Base-by-base conservation (phyloP, 2,329 filamentous ascomycete species). In the Cercospora sp. region DNA sequence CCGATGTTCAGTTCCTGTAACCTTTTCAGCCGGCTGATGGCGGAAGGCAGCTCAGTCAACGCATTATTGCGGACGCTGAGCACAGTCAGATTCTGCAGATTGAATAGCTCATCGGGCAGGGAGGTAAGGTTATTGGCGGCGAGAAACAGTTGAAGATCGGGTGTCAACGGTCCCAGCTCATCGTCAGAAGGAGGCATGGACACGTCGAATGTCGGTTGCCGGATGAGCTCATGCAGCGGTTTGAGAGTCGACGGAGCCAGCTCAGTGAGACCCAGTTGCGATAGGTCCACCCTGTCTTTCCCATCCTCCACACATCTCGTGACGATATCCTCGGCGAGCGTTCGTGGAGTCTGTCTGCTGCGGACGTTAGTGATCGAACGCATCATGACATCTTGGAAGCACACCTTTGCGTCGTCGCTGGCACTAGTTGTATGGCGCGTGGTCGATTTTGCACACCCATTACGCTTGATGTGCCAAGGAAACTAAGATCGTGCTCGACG, bases 11-110 rank as follows among this genome's bases (percentile, higher is more conserved):
- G 84, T 61, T 87, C 84, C 61, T 81, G 80, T 3, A 93, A 82
- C 67, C 87, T 88, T 4, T 75, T 76, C 6, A 92, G 81, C 33
- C 85, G 85, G 23, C 81, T 82, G 60, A 92, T 87, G 3, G 83
- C 82, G 0, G 87, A 81, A 1, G 90, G 88, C 2, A 93, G 79
- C 73, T 90, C 85, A 0, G 79, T 80, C 13, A 93, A 82, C 26
- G 83, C 77, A 73, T 92, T 92, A 68, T 84, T 86, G 40, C 90
- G 87, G 16, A 93, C 81, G 72, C 86, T 91, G 12, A 93, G 83
- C 16, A 89, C 85, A 0, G 86, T 89, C 31, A 92, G 80, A 72
- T 87, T 81, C 23, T 87, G 80, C 2, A 92, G 79, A 58, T 86
- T 83, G 73, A 91, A 90, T 2, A 92, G 78, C 59, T 86, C 85